Base-by-base conservation (phyloP, 2,329 filamentous ascomycete genomes). In the Moelleriella libera region DNA sequence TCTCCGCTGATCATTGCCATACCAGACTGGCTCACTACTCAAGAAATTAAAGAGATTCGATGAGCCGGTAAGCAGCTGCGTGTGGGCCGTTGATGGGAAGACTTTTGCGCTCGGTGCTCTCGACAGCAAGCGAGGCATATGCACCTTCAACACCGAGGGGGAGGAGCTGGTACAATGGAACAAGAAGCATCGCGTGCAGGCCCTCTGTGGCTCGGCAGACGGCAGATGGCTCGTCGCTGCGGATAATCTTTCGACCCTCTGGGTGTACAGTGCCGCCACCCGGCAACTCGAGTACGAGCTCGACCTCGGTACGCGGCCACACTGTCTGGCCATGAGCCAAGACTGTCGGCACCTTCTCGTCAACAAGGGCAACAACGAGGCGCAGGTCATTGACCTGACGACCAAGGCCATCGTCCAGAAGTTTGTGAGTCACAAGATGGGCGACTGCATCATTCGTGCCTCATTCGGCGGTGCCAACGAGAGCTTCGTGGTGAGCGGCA, bases 401-500 rank as follows among this genome's bases (percentile, higher is more conserved):
- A 83, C 80, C 2, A 78, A 81, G 14, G 78, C 82, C 32, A 71
- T 82, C n/a, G 70, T 90, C 5, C 82, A 84, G 54, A 80, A 74
- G 54, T 97, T 85, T 60, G 70, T 78, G 12, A 89, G 88, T 0
- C 84, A 89, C 51, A 76, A 74, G 42, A 86, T 88, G 52, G 82
- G 80, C 47, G 69, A 83, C 2, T 95, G 72, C 59, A 76, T 96
- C 48, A 94, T 98, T 50, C 76, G 90, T 45, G 85, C 82, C 57
- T 70, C 74, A 0, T 92, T 96, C 64, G 92, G 92, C 14, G 92
- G 92, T 32, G 89, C 90, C 1, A 83, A 86, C 49, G 88, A 96
- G 66, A 89, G 83, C 60, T 96, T 96, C 62, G 83, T 97, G 8
- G 73, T 94, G 30, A 90, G 86, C 57, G 92, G 92, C 9, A 95